These are phyloP conservation scores for Pseudopithomyces chartarum DNA, from an alignment of 2,329 filamentous ascomycete genomes.

Conservation along the genomic window DNA sequence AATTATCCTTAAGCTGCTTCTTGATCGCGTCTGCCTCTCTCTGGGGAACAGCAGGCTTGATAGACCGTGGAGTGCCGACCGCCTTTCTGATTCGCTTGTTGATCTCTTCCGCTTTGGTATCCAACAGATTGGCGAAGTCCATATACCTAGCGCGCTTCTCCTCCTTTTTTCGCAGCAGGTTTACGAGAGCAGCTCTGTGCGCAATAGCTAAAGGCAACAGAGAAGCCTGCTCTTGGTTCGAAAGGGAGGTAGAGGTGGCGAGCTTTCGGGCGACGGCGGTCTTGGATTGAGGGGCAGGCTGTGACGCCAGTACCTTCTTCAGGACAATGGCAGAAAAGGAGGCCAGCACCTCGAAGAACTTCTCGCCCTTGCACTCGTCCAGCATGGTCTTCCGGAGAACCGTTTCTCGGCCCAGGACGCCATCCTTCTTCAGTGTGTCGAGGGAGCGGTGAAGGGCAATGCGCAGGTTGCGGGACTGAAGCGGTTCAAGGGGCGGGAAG, in stretches of 20 bases:
- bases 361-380: conserved; percentile 92
- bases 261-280: conserved; percentile 56
- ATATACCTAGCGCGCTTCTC: conserved; percentile 62
- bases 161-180: conserved; percentile 64
- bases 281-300: conserved; percentile 47
- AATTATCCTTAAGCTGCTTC: conserved; percentile 70
- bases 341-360: conserved; percentile 83
- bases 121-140: conserved; percentile 69
- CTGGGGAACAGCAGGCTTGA: conserved; percentile 35
- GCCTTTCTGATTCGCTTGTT: conserved; percentile 56
- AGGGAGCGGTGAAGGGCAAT: conserved; percentile 80
- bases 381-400: conserved; percentile 92
- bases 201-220: conserved; percentile 73
- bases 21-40: conserved; percentile 52
- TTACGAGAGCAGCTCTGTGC: conserved; percentile 70
- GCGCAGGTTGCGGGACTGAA: conserved; percentile 89
- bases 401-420: conserved; percentile 76
- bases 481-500: conserved; percentile 86
- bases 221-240: conserved; percentile 38
- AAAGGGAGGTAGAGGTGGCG: conserved; percentile 48
- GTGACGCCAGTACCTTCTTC: conserved; percentile 65
- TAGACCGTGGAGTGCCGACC: conserved; percentile 29
- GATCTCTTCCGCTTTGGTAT: conserved; percentile 65
- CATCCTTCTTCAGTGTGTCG: conserved; percentile 86
- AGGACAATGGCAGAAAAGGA: conserved; percentile 84